Conservation (phyloP, 441 rosid genomes). For the California macrophylla region DNA sequence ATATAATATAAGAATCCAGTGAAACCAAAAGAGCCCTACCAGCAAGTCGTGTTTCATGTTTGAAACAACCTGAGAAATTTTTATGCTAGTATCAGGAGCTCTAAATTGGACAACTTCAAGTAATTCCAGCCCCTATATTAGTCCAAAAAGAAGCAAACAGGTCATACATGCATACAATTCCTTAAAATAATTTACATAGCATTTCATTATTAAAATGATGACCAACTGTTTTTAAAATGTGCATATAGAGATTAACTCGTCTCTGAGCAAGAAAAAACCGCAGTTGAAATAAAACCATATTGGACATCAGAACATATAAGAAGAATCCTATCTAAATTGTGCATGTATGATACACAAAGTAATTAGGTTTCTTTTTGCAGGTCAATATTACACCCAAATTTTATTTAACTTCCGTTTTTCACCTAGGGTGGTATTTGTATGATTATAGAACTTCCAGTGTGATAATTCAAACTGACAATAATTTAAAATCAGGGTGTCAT, state of each 20-base stretch:
- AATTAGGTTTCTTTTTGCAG: background rate
- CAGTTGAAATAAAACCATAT: background rate
- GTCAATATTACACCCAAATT: background rate
- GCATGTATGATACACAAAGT: background rate
- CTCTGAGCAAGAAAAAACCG: background rate
- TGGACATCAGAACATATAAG: background rate
- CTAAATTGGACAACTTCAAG: constrained; percentile 85
- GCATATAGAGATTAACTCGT: background rate
- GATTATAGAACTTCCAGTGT: background rate
- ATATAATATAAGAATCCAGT: background rate
- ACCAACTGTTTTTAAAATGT: background rate
- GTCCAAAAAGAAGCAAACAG: constrained; percentile 7
- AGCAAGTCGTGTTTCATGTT: constrained; percentile 55
- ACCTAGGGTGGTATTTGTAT: background rate
- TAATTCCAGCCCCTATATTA: constrained; percentile 64
- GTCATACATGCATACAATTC: background rate
- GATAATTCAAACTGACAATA: background rate
- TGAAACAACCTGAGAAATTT: constrained; percentile 60
- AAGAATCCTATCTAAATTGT: background rate
- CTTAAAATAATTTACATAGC: background rate
- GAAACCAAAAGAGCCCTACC: constrained; percentile 37
- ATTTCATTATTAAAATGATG: background rate
- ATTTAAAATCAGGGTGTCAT: background rate
- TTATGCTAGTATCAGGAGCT: constrained; percentile 68
- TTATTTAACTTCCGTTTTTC: background rate